Evolutionary conservation across 345 rosid species (phyloP), one percentile per base, ranked within the genome.

Genomic region (Pugionium dolabratum): DNA sequence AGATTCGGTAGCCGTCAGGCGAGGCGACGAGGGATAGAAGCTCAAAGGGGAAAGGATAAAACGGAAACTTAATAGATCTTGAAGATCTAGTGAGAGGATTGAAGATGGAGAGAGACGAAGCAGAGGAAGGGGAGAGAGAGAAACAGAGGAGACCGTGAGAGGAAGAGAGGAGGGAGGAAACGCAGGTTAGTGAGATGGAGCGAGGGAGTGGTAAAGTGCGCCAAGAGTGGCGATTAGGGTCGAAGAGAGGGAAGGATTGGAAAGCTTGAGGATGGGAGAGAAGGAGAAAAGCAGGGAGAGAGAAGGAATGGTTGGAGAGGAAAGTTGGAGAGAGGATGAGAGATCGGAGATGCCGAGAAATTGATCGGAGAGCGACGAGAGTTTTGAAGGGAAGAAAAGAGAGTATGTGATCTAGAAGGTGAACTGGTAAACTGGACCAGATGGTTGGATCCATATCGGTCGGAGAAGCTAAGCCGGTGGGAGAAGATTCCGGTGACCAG

Each of bases 391-490:
- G 94, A 40, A 93, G 63, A 44, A 83, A 77, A 4, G 84, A 80
- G 44, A 93, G 70, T 25, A 86, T 62, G 40, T 64, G 81, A 29
- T 90, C 97, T 0, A 93, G 82, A 31, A 93, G 64, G 47, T 93
- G 96, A 59, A 29, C 61, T 1, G 97, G 97, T 57, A 90, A 64
- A 11, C 54, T 59, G 78, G 91, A 80, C 98, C 98, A 93, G 64
- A 93, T 79, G 35, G 9, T 66, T 2, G 96, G 91, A 78, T 93
- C 96, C 98, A 93, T 87, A 0, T 55, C 59, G 2, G 43, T 37
- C 1, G 66, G 77, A 8, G 76, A 50, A 43, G 54, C n/a, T 11
- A 50, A 3, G 4, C 51, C 32, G 10, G 62, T 48, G 3, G 72
- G 72, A 28, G 72, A 66, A 26, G 72, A 52, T 30, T 45, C 68